Conservation (phyloP, 148 eudicot species). For the Fagopyrum homotropicum region DNA sequence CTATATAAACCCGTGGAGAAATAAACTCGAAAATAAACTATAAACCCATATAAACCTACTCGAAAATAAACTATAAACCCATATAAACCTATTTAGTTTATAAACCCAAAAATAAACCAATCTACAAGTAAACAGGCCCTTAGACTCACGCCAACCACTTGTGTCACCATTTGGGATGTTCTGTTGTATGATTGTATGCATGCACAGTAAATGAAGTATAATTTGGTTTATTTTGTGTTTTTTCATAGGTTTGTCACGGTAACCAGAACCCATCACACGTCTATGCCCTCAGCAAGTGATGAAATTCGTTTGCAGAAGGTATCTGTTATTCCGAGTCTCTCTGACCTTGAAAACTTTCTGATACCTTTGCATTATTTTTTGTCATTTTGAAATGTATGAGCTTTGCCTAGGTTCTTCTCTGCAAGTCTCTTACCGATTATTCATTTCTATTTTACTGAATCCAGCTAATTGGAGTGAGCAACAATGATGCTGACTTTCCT, state of each 20-base stretch:
- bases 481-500: constrained; percentile 63
- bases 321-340: constrained; percentile 4
- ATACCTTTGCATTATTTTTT: not conserved
- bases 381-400: not conserved
- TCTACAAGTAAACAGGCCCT: too few species aligned
- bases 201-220: not conserved
- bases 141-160: not conserved
- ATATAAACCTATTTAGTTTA: too few species aligned
- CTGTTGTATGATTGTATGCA: not conserved
- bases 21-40: too few species aligned
- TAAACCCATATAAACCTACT: too few species aligned
- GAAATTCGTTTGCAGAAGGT: constrained; percentile 82
- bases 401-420: not conserved
- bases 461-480: constrained; percentile 63
- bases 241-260: constrained; percentile 82
- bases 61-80: too few species aligned
- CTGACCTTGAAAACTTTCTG: not conserved
- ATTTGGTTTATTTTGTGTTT: not conserved
- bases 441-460: not conserved
- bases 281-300: constrained; percentile 80
- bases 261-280: constrained; percentile 65
- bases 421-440: not conserved
- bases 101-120: too few species aligned
- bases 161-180: not conserved
- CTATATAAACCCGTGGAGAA: too few species aligned